phyloP scores from a whole-genome alignment of 2,329 filamentous ascomycete species.

The Bipolaris oryzae region DNA sequence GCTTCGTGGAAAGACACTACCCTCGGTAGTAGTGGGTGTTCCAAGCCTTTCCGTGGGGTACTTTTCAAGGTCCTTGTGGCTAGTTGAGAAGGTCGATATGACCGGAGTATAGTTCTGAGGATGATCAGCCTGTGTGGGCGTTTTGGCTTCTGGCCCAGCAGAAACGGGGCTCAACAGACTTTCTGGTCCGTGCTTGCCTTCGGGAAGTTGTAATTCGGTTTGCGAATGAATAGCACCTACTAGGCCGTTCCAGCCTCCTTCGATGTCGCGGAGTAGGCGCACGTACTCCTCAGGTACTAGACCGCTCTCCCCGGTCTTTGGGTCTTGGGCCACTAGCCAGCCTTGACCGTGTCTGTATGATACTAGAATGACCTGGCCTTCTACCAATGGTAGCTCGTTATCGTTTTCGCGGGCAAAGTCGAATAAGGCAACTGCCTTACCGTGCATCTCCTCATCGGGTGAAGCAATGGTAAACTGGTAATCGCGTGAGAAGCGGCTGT shows the following conservation, averaged over 20 bases:
- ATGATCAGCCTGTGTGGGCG: slow-evolving; percentile 49
- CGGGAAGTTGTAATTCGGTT: slow-evolving; percentile 15
- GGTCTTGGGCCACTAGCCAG: slow-evolving; percentile 96
- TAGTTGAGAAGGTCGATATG: slow-evolving; percentile 59
- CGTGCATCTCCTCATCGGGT: slow-evolving; percentile 96
- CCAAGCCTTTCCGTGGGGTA: slow-evolving; percentile 52
- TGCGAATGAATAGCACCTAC: slow-evolving; percentile 38
- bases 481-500: slow-evolving; percentile 84
- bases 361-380: slow-evolving; percentile 96
- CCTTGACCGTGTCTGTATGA: slow-evolving; percentile 96
- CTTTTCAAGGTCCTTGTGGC: slow-evolving; percentile 57
- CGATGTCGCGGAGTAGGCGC: slow-evolving; percentile 86
- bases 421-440: slow-evolving; percentile 92
- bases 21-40: slow-evolving; percentile 42
- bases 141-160: slow-evolving; percentile 47
- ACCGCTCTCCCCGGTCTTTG: slow-evolving; percentile 90
- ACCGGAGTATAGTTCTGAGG: slow-evolving; percentile 50
- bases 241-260: slow-evolving; percentile 72
- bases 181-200: slow-evolving; percentile 31
- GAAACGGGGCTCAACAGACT: slow-evolving; percentile 43
- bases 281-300: slow-evolving; percentile 97
- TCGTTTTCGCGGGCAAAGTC: slow-evolving; percentile 96
- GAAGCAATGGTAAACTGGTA: slow-evolving; percentile 95
- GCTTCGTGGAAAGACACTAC: slow-evolving; percentile 24
- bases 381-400: slow-evolving; percentile 89